Evolutionary conservation across 2,329 filamentous ascomycete genomes (phyloP), one percentile per base, ranked within the genome.

Genomic region (Colletotrichum gloeosporioides): DNA sequence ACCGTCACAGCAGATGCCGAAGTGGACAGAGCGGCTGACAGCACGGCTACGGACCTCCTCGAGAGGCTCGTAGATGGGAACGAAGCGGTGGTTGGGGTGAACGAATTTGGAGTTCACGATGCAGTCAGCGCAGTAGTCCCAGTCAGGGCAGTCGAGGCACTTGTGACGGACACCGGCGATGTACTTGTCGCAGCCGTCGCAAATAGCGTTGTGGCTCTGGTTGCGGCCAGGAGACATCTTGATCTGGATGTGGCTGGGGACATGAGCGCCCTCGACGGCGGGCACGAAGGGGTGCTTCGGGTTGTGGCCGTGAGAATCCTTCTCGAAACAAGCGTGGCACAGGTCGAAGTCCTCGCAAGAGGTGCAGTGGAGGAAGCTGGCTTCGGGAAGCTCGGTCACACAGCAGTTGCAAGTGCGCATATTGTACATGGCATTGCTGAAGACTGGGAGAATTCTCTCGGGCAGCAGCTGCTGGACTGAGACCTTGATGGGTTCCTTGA

Each of bases 61-160:
- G 16, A 95, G 88, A 25, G 94, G 92, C 80, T 95, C 94, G 81
- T 97, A 98, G 79, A 99, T 91, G 57, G 95, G 92, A 15, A 95
- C 95, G 82, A 99, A 99, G 79, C 96, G 94, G 85, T 99, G 97
- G 72, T 91, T 90, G 22, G 95, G 92, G 84, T 99, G 98, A 66
- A 90, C 92, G 80, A 92, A 89, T 76, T 86, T 85, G 61, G 95
- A 93, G 79, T 90, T 91, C 80, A 89, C 86, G 75, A 95, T 85
- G 85, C 98, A 99, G 10, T 91, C 88, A 29, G 90, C 90, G 88
- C 97, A 99, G 87, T 95, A 99, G 82, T 99, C 97, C 94, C 95
- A 99, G 85, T 99, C 97, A 59, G 98, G 97, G 88, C 97, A 99
- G 83, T 95, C 93, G 78, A 99, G 89, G 85, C 97, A 99, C 90